phyloP scores from a whole-genome alignment of 1,139 yeast species.

The Taiozyma sp. region DNA sequence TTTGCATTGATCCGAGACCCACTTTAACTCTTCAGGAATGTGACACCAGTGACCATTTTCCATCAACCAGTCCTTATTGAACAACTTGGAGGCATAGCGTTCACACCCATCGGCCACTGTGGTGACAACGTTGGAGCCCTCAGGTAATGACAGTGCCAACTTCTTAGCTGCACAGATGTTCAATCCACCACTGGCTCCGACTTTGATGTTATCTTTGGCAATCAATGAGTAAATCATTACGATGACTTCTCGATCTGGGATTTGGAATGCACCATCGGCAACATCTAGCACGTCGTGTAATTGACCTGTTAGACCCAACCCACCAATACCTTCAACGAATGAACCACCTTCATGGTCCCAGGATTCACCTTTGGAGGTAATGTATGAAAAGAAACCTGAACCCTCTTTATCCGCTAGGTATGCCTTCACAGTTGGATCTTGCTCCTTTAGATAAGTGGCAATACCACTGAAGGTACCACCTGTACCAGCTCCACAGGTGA shows the following conservation, averaged over 20 bases:
- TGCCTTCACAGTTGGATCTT: conserved; percentile 8
- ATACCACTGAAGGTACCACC: conserved; percentile 21
- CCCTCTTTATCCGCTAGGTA: conserved; percentile 21
- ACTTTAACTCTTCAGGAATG: neutral
- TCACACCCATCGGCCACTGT: conserved; percentile 20
- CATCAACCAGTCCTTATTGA: conserved; percentile 14
- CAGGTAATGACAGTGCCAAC: conserved; percentile 17
- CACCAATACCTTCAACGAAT: conserved; percentile 23
- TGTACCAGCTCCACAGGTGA: conserved; percentile 19
- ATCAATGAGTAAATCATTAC: conserved; percentile 15
- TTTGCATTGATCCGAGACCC: neutral
- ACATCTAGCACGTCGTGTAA: conserved; percentile 13
- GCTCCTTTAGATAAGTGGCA: conserved; percentile 12
- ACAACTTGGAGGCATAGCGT: conserved; percentile 18
- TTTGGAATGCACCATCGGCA: conserved; percentile 14
- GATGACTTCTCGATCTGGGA: conserved; percentile 15
- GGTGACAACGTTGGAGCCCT: conserved; percentile 21
- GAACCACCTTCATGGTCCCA: conserved; percentile 21
- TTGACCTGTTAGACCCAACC: conserved; percentile 18
- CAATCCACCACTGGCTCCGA: conserved; percentile 21
- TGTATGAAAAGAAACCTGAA: conserved; percentile 19
- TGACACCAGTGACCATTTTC: conserved; percentile 18
- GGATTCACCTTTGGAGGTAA: conserved; percentile 13
- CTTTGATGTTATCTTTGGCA: conserved; percentile 15
- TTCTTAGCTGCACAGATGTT: conserved; percentile 18